Evolutionary conservation across 371 early-diverging fungal genomes (phyloP).

Genomic region (Mucor circinelloides): DNA sequence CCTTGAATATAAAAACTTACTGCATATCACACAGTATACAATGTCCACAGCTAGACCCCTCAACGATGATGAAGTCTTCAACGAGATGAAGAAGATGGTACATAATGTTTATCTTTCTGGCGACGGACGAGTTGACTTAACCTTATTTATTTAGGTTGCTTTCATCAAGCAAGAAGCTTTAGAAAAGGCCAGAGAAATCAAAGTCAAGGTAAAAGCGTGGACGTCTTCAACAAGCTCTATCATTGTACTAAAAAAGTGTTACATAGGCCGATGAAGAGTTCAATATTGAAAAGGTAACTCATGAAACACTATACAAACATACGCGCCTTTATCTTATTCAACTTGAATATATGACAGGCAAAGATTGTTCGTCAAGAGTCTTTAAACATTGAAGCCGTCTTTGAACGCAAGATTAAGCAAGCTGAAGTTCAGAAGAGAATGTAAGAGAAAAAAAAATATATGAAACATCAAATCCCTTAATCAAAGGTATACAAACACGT

Average conservation of each 20-base stretch:
- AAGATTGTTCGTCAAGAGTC: conserved; percentile 93
- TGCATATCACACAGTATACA: neutral
- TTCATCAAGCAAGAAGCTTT: conserved; percentile 98
- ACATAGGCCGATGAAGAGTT: conserved; percentile 94
- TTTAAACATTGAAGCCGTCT: conserved; percentile 84
- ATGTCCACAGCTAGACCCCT: conserved; percentile 65
- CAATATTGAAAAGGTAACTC: conserved; percentile 94
- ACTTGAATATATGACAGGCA: conserved; percentile 52
- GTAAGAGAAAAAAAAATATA: conserved; percentile 49
- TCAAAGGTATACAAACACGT: conserved; percentile 3
- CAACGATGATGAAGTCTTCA: conserved; percentile 91
- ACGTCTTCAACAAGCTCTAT: neutral
- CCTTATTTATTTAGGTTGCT: conserved; percentile 59
- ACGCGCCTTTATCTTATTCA: neutral
- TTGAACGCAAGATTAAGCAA: conserved; percentile 91
- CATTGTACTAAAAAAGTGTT: neutral
- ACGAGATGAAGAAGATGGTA: conserved; percentile 91
- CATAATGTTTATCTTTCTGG: neutral
- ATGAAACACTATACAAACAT: conserved; percentile 4
- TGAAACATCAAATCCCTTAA: neutral
- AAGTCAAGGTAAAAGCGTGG: conserved; percentile 79
- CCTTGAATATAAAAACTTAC: neutral
- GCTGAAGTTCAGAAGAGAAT: conserved; percentile 89
- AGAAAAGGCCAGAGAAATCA: conserved; percentile 97
- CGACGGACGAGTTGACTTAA: neutral